A percentile compares a stretch with the other conserved stretches of the same genome.
Evolutionary conservation across 1,284 basidiomycete genomes (phyloP).

Genomic region (Tilletia caries): DNA sequence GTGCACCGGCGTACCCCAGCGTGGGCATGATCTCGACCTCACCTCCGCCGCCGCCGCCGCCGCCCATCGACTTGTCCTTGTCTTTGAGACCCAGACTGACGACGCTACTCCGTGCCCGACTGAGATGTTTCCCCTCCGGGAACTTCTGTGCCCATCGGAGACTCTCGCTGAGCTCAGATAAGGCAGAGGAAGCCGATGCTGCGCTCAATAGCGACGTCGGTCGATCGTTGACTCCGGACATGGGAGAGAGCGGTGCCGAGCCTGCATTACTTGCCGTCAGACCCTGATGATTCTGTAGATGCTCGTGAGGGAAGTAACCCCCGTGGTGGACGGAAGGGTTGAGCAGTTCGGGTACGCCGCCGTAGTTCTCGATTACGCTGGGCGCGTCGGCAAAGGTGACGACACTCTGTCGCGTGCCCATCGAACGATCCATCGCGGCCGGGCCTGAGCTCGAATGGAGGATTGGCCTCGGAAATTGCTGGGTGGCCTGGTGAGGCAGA

Average conservation of each 20-base stretch:
- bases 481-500: neutral
- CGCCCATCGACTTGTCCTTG: constrained; percentile 10
- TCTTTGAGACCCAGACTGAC: neutral
- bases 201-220: constrained; percentile 13
- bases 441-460: neutral
- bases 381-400: neutral
- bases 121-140: constrained; percentile 18
- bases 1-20: neutral
- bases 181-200: neutral
- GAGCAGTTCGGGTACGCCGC: no score
- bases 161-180: constrained; percentile 18
- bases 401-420: constrained; percentile 6
- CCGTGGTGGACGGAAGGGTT: neutral
- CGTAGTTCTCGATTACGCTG: neutral
- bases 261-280: neutral
- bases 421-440: neutral
- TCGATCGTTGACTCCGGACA: neutral
- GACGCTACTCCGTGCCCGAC: constrained; percentile 10
- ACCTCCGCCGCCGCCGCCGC: neutral
- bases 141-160: constrained; percentile 22
- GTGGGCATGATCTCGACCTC: constrained; percentile 9
- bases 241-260: neutral
- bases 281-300: neutral
- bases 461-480: neutral
- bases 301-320: neutral